Conservation (phyloP, 371 early-diverging fungal species). For the Mucor saturninus region DNA sequence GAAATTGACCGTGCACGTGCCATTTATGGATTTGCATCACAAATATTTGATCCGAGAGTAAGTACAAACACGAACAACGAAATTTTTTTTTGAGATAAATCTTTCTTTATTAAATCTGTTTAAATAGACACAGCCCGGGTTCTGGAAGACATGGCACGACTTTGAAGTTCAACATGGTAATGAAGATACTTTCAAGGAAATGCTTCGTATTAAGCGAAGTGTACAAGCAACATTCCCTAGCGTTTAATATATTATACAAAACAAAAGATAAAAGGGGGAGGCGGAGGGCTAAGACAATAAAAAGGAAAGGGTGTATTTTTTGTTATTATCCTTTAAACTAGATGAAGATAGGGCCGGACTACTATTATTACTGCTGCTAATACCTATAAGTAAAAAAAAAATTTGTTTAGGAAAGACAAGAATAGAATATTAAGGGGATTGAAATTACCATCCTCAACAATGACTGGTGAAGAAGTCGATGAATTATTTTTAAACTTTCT, state of each 20-base stretch:
- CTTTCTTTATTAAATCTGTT: constrained; percentile 2
- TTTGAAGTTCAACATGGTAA: constrained; percentile 97
- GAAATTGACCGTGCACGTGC: constrained; percentile 97
- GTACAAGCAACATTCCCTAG: constrained; percentile 53
- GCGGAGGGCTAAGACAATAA: constrained; percentile 12
- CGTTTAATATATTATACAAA: constrained; percentile 25
- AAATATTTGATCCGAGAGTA: constrained; percentile 88
- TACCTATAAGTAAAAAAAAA: background rate
- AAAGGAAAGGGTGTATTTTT: constrained; percentile 20
- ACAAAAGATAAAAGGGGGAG: background rate
- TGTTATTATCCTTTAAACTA: constrained; percentile 1
- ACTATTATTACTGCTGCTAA: background rate
- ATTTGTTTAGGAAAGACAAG: background rate
- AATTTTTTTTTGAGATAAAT: background rate
- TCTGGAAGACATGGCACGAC: constrained; percentile 94
- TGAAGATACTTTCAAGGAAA: constrained; percentile 98
- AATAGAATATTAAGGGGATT: background rate
- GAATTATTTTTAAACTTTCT: constrained; percentile 1
- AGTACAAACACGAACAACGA: background rate
- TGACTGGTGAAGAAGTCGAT: background rate
- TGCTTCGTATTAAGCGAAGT: constrained; percentile 94
- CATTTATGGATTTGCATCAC: constrained; percentile 86
- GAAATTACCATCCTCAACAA: background rate
- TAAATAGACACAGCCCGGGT: constrained; percentile 64
- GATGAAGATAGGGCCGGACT: background rate